Percentiles rank a stretch among this genome's conserved stretches.
Evolutionary conservation across 345 rosid genomes (phyloP).

Genomic region (Gynandropsis gynandra): DNA sequence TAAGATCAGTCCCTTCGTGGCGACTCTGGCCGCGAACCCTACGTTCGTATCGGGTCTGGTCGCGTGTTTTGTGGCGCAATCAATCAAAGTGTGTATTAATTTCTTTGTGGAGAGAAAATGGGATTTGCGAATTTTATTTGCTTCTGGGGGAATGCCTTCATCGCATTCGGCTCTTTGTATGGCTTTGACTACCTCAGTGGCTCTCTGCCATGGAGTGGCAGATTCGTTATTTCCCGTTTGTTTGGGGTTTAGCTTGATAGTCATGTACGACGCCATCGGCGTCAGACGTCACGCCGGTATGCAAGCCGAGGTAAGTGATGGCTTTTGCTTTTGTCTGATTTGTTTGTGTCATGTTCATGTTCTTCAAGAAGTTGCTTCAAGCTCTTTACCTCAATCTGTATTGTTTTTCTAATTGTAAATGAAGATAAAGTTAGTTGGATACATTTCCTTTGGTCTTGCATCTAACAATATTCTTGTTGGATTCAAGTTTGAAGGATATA

Average conservation of each 20-base stretch:
- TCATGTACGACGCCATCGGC: constrained; percentile 94
- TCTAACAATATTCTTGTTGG: too few relatives aligned
- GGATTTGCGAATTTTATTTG: constrained; percentile 66
- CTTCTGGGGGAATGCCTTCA: constrained; percentile 96
- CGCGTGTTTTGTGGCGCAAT: constrained; percentile 74
- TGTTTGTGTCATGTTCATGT: neutral
- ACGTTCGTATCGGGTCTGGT: constrained; percentile 75
- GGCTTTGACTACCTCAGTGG: constrained; percentile 90
- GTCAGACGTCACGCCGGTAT: constrained; percentile 96
- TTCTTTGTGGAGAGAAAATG: constrained; percentile 85
- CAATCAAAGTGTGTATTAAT: constrained; percentile 60
- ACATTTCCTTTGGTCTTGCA: too few relatives aligned
- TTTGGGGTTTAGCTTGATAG: constrained; percentile 86
- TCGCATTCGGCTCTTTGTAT: constrained; percentile 88
- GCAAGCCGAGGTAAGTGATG: constrained; percentile 74
- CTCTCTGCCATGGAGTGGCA: constrained; percentile 78
- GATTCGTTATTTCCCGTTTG: constrained; percentile 93
- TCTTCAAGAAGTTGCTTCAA: neutral
- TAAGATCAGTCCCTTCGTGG: constrained; percentile 66
- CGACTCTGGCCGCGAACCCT: constrained; percentile 71
- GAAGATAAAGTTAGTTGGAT: too few relatives aligned
- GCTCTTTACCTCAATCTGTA: too few relatives aligned
- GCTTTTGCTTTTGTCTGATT: neutral
- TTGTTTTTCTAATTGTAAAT: too few relatives aligned
- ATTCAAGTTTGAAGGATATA: too few relatives aligned